phyloP scores from a whole-genome alignment of 2,329 filamentous ascomycete species.

The Epichloe sylvatica region DNA sequence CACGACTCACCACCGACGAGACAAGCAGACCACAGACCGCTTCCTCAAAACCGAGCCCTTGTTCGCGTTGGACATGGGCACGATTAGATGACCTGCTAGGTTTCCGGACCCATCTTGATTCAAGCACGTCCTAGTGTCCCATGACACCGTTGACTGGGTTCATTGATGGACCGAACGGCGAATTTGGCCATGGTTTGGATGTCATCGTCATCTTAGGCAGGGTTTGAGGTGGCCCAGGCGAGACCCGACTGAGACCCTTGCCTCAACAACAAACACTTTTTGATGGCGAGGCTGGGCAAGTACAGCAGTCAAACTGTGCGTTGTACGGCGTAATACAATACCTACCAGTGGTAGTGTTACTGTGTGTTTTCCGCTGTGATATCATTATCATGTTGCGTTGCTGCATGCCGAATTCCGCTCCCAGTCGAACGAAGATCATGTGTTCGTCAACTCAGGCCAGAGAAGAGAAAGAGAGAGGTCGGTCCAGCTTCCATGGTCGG shows the following conservation, averaged over 20 bases:
- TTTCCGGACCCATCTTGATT: slow-evolving; percentile 2
- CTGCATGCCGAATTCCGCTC: not conserved
- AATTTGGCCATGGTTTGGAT: slow-evolving; percentile 2
- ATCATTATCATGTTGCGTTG: not conserved
- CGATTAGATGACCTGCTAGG: not conserved
- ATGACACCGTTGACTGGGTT: slow-evolving; percentile 2
- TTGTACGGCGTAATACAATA: not conserved
- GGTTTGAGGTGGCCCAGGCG: not conserved
- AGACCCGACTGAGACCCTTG: slow-evolving; percentile 10
- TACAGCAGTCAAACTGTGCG: not conserved
- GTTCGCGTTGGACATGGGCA: no score
- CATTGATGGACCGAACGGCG: slow-evolving; percentile 1
- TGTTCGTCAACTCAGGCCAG: not conserved
- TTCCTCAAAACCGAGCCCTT: not conserved
- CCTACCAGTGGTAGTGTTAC: not conserved
- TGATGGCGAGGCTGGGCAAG: slow-evolving; percentile 4
- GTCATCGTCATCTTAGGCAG: not conserved
- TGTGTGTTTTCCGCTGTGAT: not conserved
- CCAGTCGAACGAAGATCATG: not conserved
- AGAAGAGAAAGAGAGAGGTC: not conserved
- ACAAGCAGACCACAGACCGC: slow-evolving; percentile 9
- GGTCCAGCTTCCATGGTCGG: not conserved
- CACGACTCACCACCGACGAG: slow-evolving; percentile 6
- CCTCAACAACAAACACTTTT: slow-evolving; percentile 8
- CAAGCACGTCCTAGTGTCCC: not conserved